Base-by-base conservation (phyloP, 179 eudicot genomes). In the Amaranthus tricolor region DNA sequence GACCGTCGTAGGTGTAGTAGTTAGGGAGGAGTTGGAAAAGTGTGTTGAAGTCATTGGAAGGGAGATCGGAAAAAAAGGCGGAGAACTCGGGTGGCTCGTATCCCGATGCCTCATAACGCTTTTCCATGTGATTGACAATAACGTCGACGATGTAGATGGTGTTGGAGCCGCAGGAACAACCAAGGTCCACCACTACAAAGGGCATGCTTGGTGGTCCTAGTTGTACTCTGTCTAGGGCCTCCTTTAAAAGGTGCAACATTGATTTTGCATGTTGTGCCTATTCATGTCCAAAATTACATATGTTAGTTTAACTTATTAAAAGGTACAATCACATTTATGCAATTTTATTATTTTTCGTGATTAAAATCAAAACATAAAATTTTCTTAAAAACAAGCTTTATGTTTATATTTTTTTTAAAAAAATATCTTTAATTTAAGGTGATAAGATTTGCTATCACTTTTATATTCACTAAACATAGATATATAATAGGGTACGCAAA, bases 21-120 rank as follows among this genome's bases (percentile, higher is more conserved):
- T 89, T 87, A 7, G 98, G 97, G 7, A 94, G 89, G 49, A 92
- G 91, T 73, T 94, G 97, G 69, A 94, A 94, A 9, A 92, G 94
- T 14, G 97, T 92, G 87, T 94, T 94, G 88, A 94, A 94, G 84
- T 94, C 98, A 78, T 94, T 94, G 7, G 96, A 90, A 0, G 97
- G 96, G 9, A 94, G 88, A 78, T 94, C 98, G 3, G 96, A 88
- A 81, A 94, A 94, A 84, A 89, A 94, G 43, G 92, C 97, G 1
- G 91, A 90, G 80, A 92, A 94, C 81, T 94, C 98, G 10, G 97
- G 98, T 6, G 88, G 78, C 52, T 77, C 79, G 17, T n/a, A 61
- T 2, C 96, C 96, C 13, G 62, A 73, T 7, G 87, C 91, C 86
- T 88, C 88, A 72, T 82, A 90, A 0, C 96, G 76, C 83, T 90